These are phyloP conservation scores for Murraya koenigii DNA, from an alignment of 345 rosid species.

Conservation along the genomic window DNA sequence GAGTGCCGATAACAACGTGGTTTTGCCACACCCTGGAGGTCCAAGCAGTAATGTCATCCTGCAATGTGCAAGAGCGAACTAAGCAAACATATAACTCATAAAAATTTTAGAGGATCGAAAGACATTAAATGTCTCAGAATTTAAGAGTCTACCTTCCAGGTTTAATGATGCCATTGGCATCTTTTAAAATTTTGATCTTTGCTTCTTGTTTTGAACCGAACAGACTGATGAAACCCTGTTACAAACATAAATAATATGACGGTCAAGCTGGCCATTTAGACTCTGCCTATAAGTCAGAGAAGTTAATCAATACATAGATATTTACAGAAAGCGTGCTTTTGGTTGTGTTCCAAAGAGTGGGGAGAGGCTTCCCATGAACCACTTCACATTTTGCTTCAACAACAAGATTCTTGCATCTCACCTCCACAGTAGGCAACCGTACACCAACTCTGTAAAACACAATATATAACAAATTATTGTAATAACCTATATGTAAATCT, in stretches of 20 bases:
- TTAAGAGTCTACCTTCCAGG: constrained; percentile 15
- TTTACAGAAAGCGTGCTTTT: too few relatives aligned
- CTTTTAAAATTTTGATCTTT: constrained; percentile 13
- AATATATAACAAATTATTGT: neutral
- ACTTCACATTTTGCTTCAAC: constrained; percentile 42
- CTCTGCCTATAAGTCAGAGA: neutral
- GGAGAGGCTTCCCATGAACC: constrained; percentile 42
- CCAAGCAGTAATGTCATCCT: constrained; percentile 39
- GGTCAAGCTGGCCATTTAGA: neutral
- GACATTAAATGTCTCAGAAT: neutral
- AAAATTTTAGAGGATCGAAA: neutral
- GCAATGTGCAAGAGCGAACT: neutral
- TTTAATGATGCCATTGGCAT: constrained; percentile 20
- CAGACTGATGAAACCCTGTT: constrained; percentile 10
- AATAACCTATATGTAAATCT: neutral
- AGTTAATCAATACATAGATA: too few relatives aligned
- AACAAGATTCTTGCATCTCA: constrained; percentile 34
- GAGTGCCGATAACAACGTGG: constrained; percentile 32
- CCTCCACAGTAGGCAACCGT: constrained; percentile 39
- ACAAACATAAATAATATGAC: neutral
- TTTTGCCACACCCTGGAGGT: constrained; percentile 41
- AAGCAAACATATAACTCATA: neutral
- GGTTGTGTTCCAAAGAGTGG: constrained; percentile 43
- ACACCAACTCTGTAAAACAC: constrained; percentile 39
- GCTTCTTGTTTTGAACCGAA: constrained; percentile 13